Evolutionary conservation across 2,329 filamentous ascomycete genomes (phyloP).

Genomic region (Madurella fahalii): DNA sequence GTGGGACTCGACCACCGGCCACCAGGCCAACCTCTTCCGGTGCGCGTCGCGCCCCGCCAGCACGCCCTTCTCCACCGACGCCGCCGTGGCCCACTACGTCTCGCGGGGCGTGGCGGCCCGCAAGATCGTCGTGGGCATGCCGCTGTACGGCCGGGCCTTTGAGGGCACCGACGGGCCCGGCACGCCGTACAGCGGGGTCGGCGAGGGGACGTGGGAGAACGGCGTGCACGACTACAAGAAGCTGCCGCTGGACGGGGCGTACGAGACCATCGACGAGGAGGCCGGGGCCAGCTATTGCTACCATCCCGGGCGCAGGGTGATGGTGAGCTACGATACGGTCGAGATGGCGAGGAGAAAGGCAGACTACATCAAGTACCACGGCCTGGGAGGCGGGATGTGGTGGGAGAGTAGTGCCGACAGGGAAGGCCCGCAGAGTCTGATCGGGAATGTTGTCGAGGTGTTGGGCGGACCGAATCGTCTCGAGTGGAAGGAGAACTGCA

Average conservation of each 20-base stretch:
- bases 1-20: conserved; percentile 69
- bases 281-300: conserved; percentile 75
- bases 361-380: conserved; percentile 60
- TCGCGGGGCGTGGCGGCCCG: conserved; percentile 56
- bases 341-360: conserved; percentile 66
- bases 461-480: conserved; percentile 53
- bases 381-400: conserved; percentile 92
- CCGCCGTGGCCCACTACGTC: conserved; percentile 69
- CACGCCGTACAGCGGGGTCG: conserved; percentile 63
- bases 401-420: conserved; percentile 87
- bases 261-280: conserved; percentile 60
- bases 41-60: conserved; percentile 51
- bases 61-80: conserved; percentile 75
- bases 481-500: conserved; percentile 53
- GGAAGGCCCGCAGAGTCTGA: conserved; percentile 61
- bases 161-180: conserved; percentile 73
- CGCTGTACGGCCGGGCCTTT: conserved; percentile 85
- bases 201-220: conserved; percentile 76
- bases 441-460: conserved; percentile 56
- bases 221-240: conserved; percentile 88
- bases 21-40: conserved; percentile 75
- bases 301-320: conserved; percentile 54
- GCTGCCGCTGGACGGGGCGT: conserved; percentile 64
- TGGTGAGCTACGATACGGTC: conserved; percentile 78
- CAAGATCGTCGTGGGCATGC: conserved; percentile 89